Percentiles rank a stretch among this genome's conserved stretches.
Conservation (phyloP, 768 basidiomycete species). For the Trametes punicea region DNA sequence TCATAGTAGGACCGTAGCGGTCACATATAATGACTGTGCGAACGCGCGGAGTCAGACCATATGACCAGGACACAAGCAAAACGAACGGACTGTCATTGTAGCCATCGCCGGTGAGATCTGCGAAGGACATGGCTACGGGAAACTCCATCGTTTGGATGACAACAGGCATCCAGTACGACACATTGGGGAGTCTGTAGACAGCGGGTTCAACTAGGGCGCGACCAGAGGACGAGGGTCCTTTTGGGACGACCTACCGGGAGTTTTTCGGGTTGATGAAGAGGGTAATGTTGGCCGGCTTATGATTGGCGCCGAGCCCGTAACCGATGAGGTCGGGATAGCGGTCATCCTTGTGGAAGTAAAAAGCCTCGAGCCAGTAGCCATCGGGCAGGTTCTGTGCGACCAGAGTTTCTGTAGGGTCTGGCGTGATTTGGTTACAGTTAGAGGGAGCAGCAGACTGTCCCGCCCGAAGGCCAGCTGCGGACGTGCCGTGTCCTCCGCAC, state of each 20-base stretch:
- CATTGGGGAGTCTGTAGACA: not conserved
- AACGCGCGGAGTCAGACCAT: no score
- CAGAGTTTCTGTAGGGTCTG: not conserved
- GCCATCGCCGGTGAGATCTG: not conserved
- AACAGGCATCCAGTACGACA: not conserved
- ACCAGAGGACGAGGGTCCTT: no score
- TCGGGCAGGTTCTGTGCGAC: conserved; percentile 9
- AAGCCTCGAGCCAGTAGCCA: conserved; percentile 26
- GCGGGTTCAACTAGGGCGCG: not conserved
- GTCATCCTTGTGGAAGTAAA: conserved; percentile 9
- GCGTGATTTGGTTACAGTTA: not conserved
- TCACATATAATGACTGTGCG: not conserved
- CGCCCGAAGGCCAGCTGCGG: not conserved
- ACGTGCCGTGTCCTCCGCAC: conserved; percentile 2
- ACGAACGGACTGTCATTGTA: not conserved
- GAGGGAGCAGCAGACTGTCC: not conserved
- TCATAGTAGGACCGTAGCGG: not conserved
- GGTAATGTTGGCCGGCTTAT: conserved; percentile 1
- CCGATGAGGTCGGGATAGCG: conserved; percentile 20
- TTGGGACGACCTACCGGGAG: not conserved
- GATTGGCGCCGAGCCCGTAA: conserved; percentile 19
- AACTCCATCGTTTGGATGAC: not conserved
- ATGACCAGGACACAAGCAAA: not conserved
- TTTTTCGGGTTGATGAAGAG: conserved; percentile 10
- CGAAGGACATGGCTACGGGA: not conserved